Evolutionary conservation across 1,284 basidiomycete genomes (phyloP).

Genomic region (Microbotryum silenes-acaulis): DNA sequence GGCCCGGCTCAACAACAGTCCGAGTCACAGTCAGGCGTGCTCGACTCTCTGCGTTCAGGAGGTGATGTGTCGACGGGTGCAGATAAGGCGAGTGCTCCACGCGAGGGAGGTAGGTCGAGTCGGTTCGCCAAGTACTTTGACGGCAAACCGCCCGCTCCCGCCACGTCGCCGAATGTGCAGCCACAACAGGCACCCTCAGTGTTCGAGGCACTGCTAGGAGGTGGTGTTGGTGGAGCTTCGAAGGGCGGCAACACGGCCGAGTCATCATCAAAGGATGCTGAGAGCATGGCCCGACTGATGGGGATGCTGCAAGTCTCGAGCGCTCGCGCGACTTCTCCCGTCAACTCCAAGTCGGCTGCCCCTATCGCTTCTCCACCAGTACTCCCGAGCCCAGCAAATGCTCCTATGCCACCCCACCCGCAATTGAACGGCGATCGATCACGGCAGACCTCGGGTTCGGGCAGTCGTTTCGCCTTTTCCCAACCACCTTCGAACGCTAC

Average conservation of each 20-base stretch:
- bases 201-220: constrained; percentile 21
- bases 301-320: constrained; percentile 30
- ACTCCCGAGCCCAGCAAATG: not conserved
- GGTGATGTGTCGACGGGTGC: not conserved
- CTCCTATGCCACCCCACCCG: not conserved
- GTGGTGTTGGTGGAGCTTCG: not conserved
- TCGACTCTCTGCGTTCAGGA: constrained; percentile 20
- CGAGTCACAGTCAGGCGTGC: constrained; percentile 14
- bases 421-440: not conserved
- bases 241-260: not conserved
- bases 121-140: constrained; percentile 31
- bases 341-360: not conserved
- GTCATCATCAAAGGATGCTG: constrained; percentile 26
- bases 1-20: not conserved
- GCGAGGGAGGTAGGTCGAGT: constrained; percentile 11
- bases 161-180: not conserved
- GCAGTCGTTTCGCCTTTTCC: constrained; percentile 3
- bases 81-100: not conserved
- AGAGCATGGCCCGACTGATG: constrained; percentile 26
- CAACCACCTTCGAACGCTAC: not conserved
- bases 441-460: not conserved
- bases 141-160: constrained; percentile 17
- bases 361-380: not conserved
- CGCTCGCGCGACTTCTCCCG: constrained; percentile 5
- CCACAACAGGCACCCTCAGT: constrained; percentile 7